These are phyloP conservation scores for Trifolium dubium DNA, from an alignment of 306 rosid genomes.

Conservation along the genomic window DNA sequence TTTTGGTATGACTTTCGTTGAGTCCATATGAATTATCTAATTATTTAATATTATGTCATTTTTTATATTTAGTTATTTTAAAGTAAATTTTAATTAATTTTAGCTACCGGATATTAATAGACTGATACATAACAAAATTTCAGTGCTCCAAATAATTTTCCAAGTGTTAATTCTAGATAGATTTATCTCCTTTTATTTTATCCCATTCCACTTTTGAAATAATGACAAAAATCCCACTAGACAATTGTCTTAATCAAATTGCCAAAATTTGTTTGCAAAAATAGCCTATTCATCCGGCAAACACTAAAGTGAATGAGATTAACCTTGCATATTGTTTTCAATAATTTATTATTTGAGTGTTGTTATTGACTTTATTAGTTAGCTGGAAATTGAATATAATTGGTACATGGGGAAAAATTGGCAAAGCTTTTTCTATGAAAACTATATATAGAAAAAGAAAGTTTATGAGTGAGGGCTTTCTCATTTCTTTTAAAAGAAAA, in stretches of 20 bases:
- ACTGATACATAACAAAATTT: too few species aligned
- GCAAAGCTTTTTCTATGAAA: conserved; percentile 43
- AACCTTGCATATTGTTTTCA: neutral
- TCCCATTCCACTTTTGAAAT: neutral
- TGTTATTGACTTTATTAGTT: neutral
- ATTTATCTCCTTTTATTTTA: neutral
- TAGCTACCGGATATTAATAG: too few species aligned
- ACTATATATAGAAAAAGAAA: conserved; percentile 38
- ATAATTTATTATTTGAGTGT: conserved; percentile 6
- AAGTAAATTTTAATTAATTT: too few species aligned
- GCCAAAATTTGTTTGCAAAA: neutral
- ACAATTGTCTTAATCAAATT: conserved; percentile 25
- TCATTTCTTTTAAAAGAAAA: conserved; percentile 47
- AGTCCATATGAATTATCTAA: too few species aligned
- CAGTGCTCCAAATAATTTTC: too few species aligned
- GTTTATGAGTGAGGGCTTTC: conserved; percentile 43
- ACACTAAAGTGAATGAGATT: conserved; percentile 4
- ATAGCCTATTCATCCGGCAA: conserved; percentile 4
- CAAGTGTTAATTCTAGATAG: neutral
- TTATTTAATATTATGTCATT: too few species aligned
- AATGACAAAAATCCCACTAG: neutral
- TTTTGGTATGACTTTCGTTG: too few species aligned
- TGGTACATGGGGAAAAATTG: conserved; percentile 35
- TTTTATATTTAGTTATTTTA: too few species aligned
- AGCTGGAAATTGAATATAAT: conserved; percentile 20